Percentiles rank a stretch among this genome's conserved stretches.
phyloP scores from a whole-genome alignment of 2,329 filamentous ascomycete species.

The Blastomyces gilchristii region DNA sequence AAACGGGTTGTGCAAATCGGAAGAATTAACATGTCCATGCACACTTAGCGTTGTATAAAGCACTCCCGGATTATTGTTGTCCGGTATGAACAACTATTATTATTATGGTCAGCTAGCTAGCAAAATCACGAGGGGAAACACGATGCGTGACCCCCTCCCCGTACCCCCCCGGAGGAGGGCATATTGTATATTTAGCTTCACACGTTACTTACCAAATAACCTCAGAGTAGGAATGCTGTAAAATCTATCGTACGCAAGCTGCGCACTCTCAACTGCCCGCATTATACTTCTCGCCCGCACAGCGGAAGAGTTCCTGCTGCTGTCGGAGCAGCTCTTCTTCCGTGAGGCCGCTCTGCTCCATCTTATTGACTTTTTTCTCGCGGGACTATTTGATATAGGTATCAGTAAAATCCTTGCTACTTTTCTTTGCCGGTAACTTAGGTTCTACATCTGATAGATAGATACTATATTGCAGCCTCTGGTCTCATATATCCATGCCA shows the following conservation, averaged over 20 bases:
- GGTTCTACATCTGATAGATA: not conserved
- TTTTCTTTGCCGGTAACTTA: not conserved
- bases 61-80: not conserved
- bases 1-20: not conserved
- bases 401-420: conserved; percentile 2
- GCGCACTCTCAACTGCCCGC: conserved; percentile 25
- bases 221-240: too few relatives aligned
- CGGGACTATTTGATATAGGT: conserved; percentile 53
- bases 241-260: not conserved
- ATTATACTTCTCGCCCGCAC: conserved; percentile 63
- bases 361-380: conserved; percentile 95
- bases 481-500: too few relatives aligned
- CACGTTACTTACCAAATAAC: not conserved
- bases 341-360: conserved; percentile 84
- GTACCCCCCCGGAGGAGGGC: not conserved
- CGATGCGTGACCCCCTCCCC: not conserved
- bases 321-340: conserved; percentile 81
- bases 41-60: not conserved
- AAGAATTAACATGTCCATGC: not conserved
- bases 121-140: not conserved
- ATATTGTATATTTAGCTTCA: not conserved
- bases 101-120: not conserved
- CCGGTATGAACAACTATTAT: not conserved
- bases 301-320: conserved; percentile 84
- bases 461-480: too few relatives aligned